phyloP scores from a whole-genome alignment of 2,329 filamentous ascomycete genomes.

The Exophiala xenobiotica region DNA sequence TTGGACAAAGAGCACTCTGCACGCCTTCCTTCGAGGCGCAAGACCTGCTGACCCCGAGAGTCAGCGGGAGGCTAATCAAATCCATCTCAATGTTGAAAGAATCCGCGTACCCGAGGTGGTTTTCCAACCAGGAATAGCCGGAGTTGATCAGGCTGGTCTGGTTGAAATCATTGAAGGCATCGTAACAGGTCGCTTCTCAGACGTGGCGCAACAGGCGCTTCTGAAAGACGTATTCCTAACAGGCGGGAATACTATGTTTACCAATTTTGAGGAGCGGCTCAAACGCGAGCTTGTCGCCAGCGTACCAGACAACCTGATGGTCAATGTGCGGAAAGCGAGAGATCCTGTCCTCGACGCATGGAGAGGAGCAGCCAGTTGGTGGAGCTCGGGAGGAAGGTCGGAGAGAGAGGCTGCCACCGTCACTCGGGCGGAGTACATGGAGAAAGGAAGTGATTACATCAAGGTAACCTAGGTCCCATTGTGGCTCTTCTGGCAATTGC shows the following conservation, averaged over 20 bases:
- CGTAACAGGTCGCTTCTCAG: slow-evolving; percentile 72
- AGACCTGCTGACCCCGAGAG: slow-evolving; percentile 80
- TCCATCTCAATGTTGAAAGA: slow-evolving; percentile 95
- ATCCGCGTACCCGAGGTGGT: slow-evolving; percentile 92
- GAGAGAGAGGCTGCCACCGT: slow-evolving; percentile 66
- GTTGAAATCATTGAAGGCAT: slow-evolving; percentile 91
- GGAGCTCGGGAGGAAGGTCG: slow-evolving; percentile 51
- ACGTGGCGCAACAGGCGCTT: slow-evolving; percentile 62
- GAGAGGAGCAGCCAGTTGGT: slow-evolving; percentile 89
- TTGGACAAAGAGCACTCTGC: slow-evolving; percentile 89
- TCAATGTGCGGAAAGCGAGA: slow-evolving; percentile 70
- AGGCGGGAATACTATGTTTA: slow-evolving; percentile 85
- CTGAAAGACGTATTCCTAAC: slow-evolving; percentile 88
- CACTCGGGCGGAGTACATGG: slow-evolving; percentile 77
- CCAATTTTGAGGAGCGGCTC: slow-evolving; percentile 81
- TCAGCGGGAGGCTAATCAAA: slow-evolving; percentile 77
- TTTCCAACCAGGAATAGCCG: slow-evolving; percentile 88
- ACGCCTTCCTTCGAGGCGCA: slow-evolving; percentile 85
- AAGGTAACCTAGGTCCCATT: slow-evolving; percentile 56
- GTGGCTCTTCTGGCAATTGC: background rate
- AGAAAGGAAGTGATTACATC: slow-evolving; percentile 92
- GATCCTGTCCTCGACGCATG: slow-evolving; percentile 85
- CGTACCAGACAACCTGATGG: slow-evolving; percentile 65
- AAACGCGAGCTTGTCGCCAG: slow-evolving; percentile 69
- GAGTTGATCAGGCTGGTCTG: slow-evolving; percentile 88